Percentiles rank a stretch among this genome's conserved stretches.
Evolutionary conservation across 352 stramenopile species (phyloP).

Genomic region (Phytophthora ohioensis): DNA sequence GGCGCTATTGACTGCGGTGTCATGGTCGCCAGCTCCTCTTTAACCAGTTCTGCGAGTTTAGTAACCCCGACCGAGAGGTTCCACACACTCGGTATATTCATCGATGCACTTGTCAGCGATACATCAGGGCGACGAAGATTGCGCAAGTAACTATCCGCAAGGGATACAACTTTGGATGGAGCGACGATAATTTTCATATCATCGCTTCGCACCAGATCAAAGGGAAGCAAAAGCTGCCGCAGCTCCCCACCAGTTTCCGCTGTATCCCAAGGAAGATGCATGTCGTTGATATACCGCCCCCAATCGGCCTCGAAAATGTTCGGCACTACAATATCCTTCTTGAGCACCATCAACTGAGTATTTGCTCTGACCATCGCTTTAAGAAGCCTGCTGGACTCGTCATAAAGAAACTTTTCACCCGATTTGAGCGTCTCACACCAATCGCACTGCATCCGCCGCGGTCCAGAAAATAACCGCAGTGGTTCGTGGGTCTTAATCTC

Average conservation of each 20-base stretch:
- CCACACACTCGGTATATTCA: constrained; percentile 48
- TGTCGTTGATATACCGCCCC: not conserved
- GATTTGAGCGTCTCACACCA: constrained; percentile 25
- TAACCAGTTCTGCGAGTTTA: constrained; percentile 10
- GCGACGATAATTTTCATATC: constrained; percentile 23
- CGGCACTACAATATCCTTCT: constrained; percentile 28
- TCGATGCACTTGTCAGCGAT: constrained; percentile 41
- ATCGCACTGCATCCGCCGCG: constrained; percentile 24
- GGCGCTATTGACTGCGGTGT: not conserved
- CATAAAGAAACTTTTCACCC: constrained; percentile 16
- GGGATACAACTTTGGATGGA: constrained; percentile 27
- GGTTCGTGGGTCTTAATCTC: not conserved
- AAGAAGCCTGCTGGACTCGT: constrained; percentile 31
- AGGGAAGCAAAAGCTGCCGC: constrained; percentile 40
- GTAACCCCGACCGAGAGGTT: constrained; percentile 12
- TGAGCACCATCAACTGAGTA: constrained; percentile 19
- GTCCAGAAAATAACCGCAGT: not conserved
- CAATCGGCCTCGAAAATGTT: constrained; percentile 30
- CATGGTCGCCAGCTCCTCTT: constrained; percentile 19
- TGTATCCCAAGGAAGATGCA: not conserved
- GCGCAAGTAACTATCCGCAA: constrained; percentile 27
- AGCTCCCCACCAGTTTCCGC: constrained; percentile 6
- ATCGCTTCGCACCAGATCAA: constrained; percentile 34
- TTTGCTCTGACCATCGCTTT: constrained; percentile 27
- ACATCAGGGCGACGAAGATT: constrained; percentile 27